Base-by-base conservation (phyloP, 1,284 basidiomycete genomes). In the Microbotryomycetes sp. region DNA sequence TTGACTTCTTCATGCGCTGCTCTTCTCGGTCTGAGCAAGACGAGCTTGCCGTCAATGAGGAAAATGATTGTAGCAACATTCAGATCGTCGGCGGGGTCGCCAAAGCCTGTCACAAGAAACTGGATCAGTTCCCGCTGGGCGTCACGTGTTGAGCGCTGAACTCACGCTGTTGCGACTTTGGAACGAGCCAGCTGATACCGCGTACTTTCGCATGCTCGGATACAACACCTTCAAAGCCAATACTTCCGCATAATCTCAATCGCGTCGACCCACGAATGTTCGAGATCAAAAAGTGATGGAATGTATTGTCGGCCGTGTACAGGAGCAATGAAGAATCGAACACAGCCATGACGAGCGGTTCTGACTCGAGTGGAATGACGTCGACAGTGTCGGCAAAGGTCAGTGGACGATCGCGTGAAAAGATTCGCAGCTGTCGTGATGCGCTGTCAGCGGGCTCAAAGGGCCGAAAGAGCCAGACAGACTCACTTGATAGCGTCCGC, bases 271-370 rank as follows among this genome's bases (percentile, higher is more conserved):
- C 82, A 76, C 0, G 91, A 18, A 18, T 91, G 1, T 91, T 89
- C 29, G 91, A 81, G 65, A 98, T 90, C 69, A 97, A 76, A 74
- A 90, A 98, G 76, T 99, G 96, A 70, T 85, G 85, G 53, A 99
- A 79, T 28, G 87, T 93, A 73, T 98, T 98, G 76, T 97, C 93
- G n/a, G 85, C 83, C 2, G 92, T 97, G 76, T 97, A 98, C 18
- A 96, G 90, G 52, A 99, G 81, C n/a, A 99, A 78, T 0, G 91
- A 94, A 72, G 94, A 96, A 76, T 97, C 96, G 60, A 97, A 89
- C 5, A 97, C 79, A 6, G 91, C 92, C 55, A 96, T 78, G 52
- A 91, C 86, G 27, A 94, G 85, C 18, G 98, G 80, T 64, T 96
- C 90, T 61, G 87, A 79, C 72, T 97, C 93, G 54, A 96, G 84